Evolutionary conservation across 192 early-diverging fungal genomes (phyloP).

Genomic region (Allomyces macrogynus): DNA sequence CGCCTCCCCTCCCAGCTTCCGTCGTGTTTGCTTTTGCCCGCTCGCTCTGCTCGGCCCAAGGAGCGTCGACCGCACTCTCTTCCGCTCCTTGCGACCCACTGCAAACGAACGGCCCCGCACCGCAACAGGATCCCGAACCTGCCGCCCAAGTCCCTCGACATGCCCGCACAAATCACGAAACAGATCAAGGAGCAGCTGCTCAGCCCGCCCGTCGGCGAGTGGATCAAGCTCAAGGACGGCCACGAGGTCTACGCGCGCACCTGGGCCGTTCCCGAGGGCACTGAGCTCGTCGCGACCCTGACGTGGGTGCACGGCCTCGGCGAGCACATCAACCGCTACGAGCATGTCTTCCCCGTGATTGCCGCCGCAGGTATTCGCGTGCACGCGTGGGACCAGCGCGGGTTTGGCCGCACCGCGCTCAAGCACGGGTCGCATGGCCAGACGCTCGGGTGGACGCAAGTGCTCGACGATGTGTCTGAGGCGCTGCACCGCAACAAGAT

Average conservation of each 20-base stretch:
- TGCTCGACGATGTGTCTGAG: constrained; percentile 23
- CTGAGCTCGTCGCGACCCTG: constrained; percentile 14
- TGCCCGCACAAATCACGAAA: no score
- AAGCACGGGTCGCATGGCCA: constrained; percentile 21
- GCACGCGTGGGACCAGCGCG: constrained; percentile 40
- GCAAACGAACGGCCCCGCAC: no score
- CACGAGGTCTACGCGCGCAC: not conserved
- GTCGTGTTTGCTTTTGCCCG: no score
- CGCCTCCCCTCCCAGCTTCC: no score
- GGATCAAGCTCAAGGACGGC: not conserved
- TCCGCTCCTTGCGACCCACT: no score
- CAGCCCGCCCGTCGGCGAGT: not conserved
- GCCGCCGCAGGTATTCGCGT: constrained; percentile 29
- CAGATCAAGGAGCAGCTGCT: no score
- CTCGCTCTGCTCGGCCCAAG: no score
- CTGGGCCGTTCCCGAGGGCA: constrained; percentile 3
- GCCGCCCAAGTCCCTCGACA: no score
- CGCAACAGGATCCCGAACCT: no score
- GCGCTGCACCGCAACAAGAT: constrained; percentile 15
- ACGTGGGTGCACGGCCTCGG: constrained; percentile 19
- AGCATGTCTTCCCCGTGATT: constrained; percentile 34
- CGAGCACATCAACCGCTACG: constrained; percentile 25
- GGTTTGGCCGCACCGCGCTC: constrained; percentile 40
- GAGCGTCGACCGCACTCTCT: no score
- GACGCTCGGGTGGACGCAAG: constrained; percentile 20